Base-by-base conservation (phyloP, 2,329 filamentous ascomycete species). In the Penicillium brevicompactum region DNA sequence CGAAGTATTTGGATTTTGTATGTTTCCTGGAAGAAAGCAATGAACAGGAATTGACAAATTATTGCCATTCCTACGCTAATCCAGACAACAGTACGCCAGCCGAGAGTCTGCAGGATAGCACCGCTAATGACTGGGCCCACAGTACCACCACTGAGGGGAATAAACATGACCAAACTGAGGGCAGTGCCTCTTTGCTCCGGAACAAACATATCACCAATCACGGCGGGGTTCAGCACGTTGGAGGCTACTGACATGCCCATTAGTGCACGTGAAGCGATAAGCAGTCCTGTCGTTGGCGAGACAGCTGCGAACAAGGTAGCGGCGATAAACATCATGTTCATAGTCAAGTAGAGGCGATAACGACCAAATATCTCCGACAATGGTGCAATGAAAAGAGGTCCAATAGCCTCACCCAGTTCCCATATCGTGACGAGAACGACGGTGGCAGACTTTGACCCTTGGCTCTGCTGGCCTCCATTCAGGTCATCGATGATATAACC, bases 151-250 rank as follows among this genome's bases (percentile, higher is more conserved):
- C 84, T 49, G 37, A 58, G 43, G 27, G 49, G 55, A 43, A 44
- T 47, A 32, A 46, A 47, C 67, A 80, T 81, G 45, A 86, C 73
- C 43, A 83, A 55, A 62, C 80, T 83, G 79, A 88, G 83, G 7
- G 84, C 80, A 0, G 78, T 77, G 22, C 85, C 85, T 14, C 84
- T 76, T 66, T 83, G 74, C 52, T 87, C 84, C 1, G 79, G 73
- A 2, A 74, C 69, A 64, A 87, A 87, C 59, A 87, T 81, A 66
- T 88, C 86, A 22, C 85, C 85, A 16, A 88, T 79, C 49, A 88
- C 84, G 22, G 84, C 82, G 0, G 85, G 85, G 58, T 82, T 84
- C 16, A 88, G 75, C 8, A 41, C 38, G 87, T 86, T 78, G 4
- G 74, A 73, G 18, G 76, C 73, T 5, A 80, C 78, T 41, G 74